A percentile compares a stretch with the other conserved stretches of the same genome.
Evolutionary conservation across 306 rosid genomes (phyloP).

Genomic region (Carpinus fangiana): DNA sequence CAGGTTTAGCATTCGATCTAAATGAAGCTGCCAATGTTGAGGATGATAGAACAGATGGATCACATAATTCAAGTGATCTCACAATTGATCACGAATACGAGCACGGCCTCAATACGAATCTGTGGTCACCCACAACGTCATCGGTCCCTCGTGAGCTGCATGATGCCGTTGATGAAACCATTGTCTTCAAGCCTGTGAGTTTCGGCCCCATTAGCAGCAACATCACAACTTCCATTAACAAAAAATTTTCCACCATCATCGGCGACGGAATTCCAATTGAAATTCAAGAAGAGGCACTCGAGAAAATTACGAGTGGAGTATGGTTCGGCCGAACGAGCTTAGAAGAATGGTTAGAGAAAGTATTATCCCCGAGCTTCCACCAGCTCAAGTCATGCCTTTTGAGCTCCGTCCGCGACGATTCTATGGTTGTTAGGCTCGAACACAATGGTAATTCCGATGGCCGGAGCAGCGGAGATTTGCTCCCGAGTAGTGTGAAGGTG

Average conservation of each 20-base stretch:
- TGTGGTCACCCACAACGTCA: conserved; percentile 28
- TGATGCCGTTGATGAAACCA: conserved; percentile 65
- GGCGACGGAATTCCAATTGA: conserved; percentile 66
- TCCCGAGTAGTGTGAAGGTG: conserved; percentile 63
- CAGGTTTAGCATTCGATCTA: conserved; percentile 70
- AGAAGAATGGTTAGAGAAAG: conserved; percentile 79
- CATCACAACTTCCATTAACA: conserved; percentile 46
- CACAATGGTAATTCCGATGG: conserved; percentile 46
- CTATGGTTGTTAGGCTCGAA: conserved; percentile 71
- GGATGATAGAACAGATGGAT: conserved; percentile 73
- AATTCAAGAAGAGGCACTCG: conserved; percentile 71
- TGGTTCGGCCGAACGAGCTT: conserved; percentile 73
- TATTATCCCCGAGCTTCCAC: conserved; percentile 70
- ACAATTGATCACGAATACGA: conserved; percentile 76
- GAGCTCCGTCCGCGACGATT: conserved; percentile 29
- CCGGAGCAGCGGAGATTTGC: conserved; percentile 48
- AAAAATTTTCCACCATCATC: conserved; percentile 50
- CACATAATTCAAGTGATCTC: conserved; percentile 86
- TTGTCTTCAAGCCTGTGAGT: conserved; percentile 80
- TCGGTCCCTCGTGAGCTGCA: conserved; percentile 53
- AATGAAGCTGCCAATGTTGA: conserved; percentile 73
- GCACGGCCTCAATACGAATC: conserved; percentile 35
- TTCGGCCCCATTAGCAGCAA: conserved; percentile 42
- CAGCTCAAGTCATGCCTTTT: conserved; percentile 52
- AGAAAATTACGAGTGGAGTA: conserved; percentile 72